These are phyloP conservation scores for Hortaea sp. DNA, from an alignment of 2,329 filamentous ascomycete genomes.

Conservation along the genomic window DNA sequence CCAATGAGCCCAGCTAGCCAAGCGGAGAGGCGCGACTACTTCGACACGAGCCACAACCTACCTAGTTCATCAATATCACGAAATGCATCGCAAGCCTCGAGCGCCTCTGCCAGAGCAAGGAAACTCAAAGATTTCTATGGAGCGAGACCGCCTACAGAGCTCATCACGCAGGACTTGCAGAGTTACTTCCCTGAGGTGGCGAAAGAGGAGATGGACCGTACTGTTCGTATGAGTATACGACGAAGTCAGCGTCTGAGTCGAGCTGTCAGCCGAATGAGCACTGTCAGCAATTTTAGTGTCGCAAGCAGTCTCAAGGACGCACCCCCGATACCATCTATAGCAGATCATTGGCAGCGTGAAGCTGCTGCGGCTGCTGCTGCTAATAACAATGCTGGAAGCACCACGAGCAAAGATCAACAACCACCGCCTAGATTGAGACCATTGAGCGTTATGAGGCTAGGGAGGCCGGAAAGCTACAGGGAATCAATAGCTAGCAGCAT, in stretches of 20 bases:
- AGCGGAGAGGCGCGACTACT: slow-evolving; percentile 53
- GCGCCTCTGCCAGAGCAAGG: slow-evolving; percentile 33
- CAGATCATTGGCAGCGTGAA: slow-evolving; percentile 76
- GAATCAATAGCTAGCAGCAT: slow-evolving; percentile 85
- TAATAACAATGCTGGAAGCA: no score
- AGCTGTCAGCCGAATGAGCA: slow-evolving; percentile 84
- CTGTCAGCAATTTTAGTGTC: slow-evolving; percentile 86
- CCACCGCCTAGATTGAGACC: slow-evolving; percentile 42
- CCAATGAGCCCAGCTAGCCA: slow-evolving; percentile 72
- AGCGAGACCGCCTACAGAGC: slow-evolving; percentile 83
- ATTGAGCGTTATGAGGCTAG: slow-evolving; percentile 50
- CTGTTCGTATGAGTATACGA: slow-evolving; percentile 82
- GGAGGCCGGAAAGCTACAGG: slow-evolving; percentile 54
- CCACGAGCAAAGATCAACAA: slow-evolving; percentile 11
- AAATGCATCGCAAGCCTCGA: slow-evolving; percentile 23
- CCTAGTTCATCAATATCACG: slow-evolving; percentile 14
- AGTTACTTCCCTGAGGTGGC: slow-evolving; percentile 97
- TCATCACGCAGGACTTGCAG: slow-evolving; percentile 91
- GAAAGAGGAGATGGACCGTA: slow-evolving; percentile 89
- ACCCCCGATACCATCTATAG: slow-evolving; percentile 89
- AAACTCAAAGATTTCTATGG: slow-evolving; percentile 77
- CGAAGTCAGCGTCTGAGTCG: slow-evolving; percentile 84
- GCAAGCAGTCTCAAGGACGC: slow-evolving; percentile 88
- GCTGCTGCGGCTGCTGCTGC: slow-evolving; percentile 30
- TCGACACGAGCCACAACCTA: slow-evolving; percentile 24